Conservation (phyloP, 2,329 filamentous ascomycete species). For the Aspergillus unguis region DNA sequence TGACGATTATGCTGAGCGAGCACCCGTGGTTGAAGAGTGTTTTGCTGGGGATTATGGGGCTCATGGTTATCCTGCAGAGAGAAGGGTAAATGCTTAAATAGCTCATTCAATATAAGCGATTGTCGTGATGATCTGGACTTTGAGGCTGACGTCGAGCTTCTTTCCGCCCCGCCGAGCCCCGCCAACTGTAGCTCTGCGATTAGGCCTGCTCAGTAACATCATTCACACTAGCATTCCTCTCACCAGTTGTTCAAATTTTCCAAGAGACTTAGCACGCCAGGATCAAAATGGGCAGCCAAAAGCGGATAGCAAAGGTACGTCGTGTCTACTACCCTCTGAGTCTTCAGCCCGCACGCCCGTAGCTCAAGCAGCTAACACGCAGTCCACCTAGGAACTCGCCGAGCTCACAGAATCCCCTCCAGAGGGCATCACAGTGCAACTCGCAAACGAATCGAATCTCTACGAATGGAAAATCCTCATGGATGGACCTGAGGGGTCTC, state of each 20-base stretch:
- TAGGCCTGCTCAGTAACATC: not conserved
- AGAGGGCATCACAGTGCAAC: conserved; percentile 54
- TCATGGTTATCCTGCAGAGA: conserved; percentile 86
- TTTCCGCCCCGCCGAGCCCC: conserved; percentile 10
- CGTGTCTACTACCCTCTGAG: not conserved
- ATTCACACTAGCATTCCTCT: not conserved
- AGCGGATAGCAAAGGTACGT: conserved; percentile 47
- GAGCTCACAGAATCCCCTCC: conserved; percentile 57
- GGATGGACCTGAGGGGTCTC: conserved; percentile 62
- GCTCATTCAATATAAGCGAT: not conserved
- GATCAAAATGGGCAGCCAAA: conserved; percentile 41
- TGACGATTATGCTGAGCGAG: conserved; percentile 92
- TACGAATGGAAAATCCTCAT: conserved; percentile 66
- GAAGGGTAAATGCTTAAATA: conserved; percentile 55
- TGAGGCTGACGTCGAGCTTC: not conserved
- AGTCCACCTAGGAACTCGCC: conserved; percentile 53
- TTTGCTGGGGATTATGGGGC: conserved; percentile 90
- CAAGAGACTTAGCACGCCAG: not conserved
- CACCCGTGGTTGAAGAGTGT: conserved; percentile 96
- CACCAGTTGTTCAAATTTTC: not conserved
- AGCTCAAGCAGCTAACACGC: conserved; percentile 3
- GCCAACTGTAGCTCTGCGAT: conserved; percentile 3
- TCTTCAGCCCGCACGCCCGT: not conserved
- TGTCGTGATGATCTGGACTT: not conserved
- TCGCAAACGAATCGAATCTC: conserved; percentile 62